Base-by-base conservation (phyloP, 2,329 filamentous ascomycete species). In the Westerdykella sp. region DNA sequence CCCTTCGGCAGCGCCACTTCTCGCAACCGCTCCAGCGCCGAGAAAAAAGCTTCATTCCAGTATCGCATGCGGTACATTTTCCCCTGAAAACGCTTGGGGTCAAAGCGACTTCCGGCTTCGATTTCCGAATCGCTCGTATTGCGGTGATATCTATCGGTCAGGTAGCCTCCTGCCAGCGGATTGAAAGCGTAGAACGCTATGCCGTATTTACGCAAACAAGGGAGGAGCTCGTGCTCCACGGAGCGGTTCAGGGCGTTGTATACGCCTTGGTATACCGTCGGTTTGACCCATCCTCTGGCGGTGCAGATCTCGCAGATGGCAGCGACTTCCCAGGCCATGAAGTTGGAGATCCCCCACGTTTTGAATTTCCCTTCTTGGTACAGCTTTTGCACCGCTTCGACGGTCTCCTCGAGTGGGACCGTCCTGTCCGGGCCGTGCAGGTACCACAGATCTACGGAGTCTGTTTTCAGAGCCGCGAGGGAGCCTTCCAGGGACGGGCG, bases 211-310 rank as follows among this genome's bases (percentile, higher is more conserved):
- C 72, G 65, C 6, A 76, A 64, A 1, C 63, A 58, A 1, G 73
- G 72, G 40, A 76, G 68, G 15, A 76, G 60, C 1, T 60, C 48
- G 0, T 53, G 56, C 43, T 77, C 74, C 0, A 50, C 16, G 13
- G 61, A 55, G 2, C 74, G 67, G 1, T 59, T 57, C 34, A 73
- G 46, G 25, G 68, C 56, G 39, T 59, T 66, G 55, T 73, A 73
- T 46, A 68, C 69, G 1, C 69, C 72, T 51, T 77, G 72, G 53
- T 72, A 77, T 2, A 74, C 69, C 0, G 61, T 60, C 0, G 73
- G 74, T 2, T 61, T 53, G 0, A 59, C 52, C 40, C 59, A 66
- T 15, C 58, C 59, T 39, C 43, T 44, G 39, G 48, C 54, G 37
- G 59, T 57, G 5, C 53, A 48, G 13, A 60, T 47, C 31, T 63